Evolutionary conservation across 495 filamentous ascomycete genomes (phyloP), one percentile per base, ranked within the genome.

Genomic region (Chaetomium fimeti): DNA sequence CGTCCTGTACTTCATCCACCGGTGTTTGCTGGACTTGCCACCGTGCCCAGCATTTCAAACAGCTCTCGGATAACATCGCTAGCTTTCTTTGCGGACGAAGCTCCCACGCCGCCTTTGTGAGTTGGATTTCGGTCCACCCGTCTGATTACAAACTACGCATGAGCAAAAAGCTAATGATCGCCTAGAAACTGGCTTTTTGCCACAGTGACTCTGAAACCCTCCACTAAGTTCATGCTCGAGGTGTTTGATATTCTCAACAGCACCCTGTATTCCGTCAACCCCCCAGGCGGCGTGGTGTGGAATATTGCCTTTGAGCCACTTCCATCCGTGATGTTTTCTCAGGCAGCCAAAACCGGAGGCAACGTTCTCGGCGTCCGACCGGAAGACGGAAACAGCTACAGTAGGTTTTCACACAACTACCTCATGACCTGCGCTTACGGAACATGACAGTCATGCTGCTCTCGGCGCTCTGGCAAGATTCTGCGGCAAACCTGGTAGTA

Each of bases 261-360:
- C 15, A 47, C 55, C 20, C 24, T 67, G 38, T 60, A 61, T 25
- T 9, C 24, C 40, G 40, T 67, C 28, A 61, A 67, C 29, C 62
- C 57, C 54, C 48, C 28, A 25, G 54, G 56, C 48, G 70, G 60
- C 28, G 55, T 71, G 16, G 53, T 57, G 12, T 68, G 66, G 61
- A 36, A 36, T 16, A 66, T 82, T 12, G 77, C 76, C 61, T 74
- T 80, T 60, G 80, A 83, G 66, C 81, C 81, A 18, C 77, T 84
- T 57, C 79, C 81, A 27, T 68, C 76, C 22, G 63, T 68, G 45
- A 75, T 78, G 70, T 59, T 28, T 25, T 56, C 49, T 28, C 75
- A 58, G 57, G 72, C 61, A 73, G 75, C 13, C 73, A 36, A 55
- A 29, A 66, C 66, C 20, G 77, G 73, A 40, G 76, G 75, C 48